phyloP scores from a whole-genome alignment of 2,329 filamentous ascomycete species.

The Leptodontidium sp. region DNA sequence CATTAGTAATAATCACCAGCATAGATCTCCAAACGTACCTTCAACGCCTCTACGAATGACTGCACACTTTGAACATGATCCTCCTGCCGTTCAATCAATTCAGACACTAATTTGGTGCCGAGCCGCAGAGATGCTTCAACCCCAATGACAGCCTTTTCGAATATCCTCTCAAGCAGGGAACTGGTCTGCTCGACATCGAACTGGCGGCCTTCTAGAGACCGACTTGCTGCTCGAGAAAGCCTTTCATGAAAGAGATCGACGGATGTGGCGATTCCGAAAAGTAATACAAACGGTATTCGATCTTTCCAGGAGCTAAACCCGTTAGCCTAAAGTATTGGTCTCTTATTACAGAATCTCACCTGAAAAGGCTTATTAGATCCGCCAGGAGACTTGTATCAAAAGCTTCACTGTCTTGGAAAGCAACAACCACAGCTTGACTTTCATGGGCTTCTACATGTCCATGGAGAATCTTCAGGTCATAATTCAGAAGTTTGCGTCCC shows the following conservation, averaged over 20 bases:
- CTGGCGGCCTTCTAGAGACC: conserved; percentile 72
- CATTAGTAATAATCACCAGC: conserved; percentile 25
- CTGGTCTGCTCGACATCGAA: conserved; percentile 81
- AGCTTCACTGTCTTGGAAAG: conserved; percentile 83
- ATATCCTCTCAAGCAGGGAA: conserved; percentile 76
- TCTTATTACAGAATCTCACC: conserved; percentile 55
- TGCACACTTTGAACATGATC: conserved; percentile 82
- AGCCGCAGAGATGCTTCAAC: conserved; percentile 65
- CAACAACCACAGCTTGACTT: conserved; percentile 70
- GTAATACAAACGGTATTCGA: conserved; percentile 77
- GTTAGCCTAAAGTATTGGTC: conserved; percentile 15
- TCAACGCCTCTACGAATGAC: conserved; percentile 73
- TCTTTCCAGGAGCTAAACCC: conserved; percentile 69
- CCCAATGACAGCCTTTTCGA: conserved; percentile 69
- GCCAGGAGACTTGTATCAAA: conserved; percentile 78
- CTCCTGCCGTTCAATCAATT: conserved; percentile 74
- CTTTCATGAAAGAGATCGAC: conserved; percentile 81
- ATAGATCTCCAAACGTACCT: conserved; percentile 54
- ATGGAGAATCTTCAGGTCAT: conserved; percentile 77
- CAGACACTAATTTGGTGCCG: conserved; percentile 68
- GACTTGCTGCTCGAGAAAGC: conserved; percentile 72
- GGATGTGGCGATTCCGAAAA: conserved; percentile 84
- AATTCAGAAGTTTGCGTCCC: conserved; percentile 75
- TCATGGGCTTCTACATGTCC: conserved; percentile 62
- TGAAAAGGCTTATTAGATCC: conserved; percentile 73